A percentile compares a stretch with the other conserved stretches of the same genome.
These are phyloP conservation scores for Delonix regia DNA, from an alignment of 306 rosid genomes.

Conservation along the genomic window DNA sequence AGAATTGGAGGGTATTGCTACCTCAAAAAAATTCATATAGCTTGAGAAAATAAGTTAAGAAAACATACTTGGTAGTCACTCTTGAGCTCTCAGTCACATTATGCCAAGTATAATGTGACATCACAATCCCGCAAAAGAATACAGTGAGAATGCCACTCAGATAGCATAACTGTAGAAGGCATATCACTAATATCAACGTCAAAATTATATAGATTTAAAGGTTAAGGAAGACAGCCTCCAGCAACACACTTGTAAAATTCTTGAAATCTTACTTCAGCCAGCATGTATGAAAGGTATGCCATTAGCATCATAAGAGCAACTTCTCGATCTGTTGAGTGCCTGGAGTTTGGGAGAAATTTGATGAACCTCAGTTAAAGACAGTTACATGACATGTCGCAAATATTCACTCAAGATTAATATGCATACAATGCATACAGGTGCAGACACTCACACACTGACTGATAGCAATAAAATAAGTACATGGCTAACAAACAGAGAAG, in stretches of 20 bases:
- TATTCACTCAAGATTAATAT: neutral
- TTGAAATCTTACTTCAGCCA: constrained; percentile 85
- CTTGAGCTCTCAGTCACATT: constrained; percentile 95
- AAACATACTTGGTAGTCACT: constrained; percentile 85
- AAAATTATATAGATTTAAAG: neutral
- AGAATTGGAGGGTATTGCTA: constrained; percentile 15
- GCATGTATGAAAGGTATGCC: constrained; percentile 98
- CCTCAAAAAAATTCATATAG: constrained; percentile 24
- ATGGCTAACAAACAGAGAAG: neutral
- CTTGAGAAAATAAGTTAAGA: constrained; percentile 24
- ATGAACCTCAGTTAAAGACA: constrained; percentile 24
- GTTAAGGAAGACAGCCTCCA: neutral
- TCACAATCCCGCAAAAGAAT: constrained; percentile 97
- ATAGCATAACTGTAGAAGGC: constrained; percentile 67
- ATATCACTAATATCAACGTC: constrained; percentile 20
- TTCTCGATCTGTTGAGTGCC: constrained; percentile 99
- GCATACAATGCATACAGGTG: neutral
- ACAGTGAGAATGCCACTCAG: constrained; percentile 96
- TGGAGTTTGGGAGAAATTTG: constrained; percentile 46
- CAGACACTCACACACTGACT: neutral
- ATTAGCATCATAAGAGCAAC: constrained; percentile 99
- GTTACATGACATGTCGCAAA: constrained; percentile 18
- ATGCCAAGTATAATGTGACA: constrained; percentile 99
- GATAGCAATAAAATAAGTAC: neutral
- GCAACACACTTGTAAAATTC: constrained; percentile 3